Evolutionary conservation across 2,329 filamentous ascomycete species (phyloP), one percentile per base, ranked within the genome.

Genomic region (Onygenales sp.): DNA sequence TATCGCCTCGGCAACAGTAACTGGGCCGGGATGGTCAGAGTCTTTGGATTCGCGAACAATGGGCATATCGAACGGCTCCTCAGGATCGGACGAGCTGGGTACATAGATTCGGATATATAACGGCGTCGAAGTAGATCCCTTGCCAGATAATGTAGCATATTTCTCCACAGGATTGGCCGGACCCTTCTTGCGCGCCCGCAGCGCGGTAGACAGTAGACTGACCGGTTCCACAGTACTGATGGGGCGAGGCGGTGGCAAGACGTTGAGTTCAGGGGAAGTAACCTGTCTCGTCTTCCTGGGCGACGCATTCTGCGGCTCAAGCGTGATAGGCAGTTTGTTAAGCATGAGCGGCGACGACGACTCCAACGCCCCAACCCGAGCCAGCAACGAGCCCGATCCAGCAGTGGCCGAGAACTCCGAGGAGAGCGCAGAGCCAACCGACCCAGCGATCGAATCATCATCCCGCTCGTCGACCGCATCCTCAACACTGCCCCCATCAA

Each of bases 81-180:
- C 74, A 0, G 80, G 71, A 31, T 78, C 74, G 2, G 74, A 70
- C 1, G 81, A 82, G 58, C 80, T 83, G 0, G 82, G 81, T 13
- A 76, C 74, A 61, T 82, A 84, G 13, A 85, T 77, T 61, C 81
- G 83, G 64, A 85, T 77, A 65, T 82, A 83, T 9, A 85, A 66
- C 2, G 81, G 79, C 54, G 78, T 80, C 4, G 72, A 43, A 9
- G 55, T 74, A 55, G 81, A 77, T n/a, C 79, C 81, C 58, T 80
- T 80, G 9, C 80, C 82, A 54, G 78, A 82, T 17, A 84, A 71
- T 5, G 75, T 72, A 3, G 79, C 81, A 62, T 82, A 85, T 37
- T 74, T 74, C 60, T 84, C 80, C 14, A 84, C 71, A 1, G 82
- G 81, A 60, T 83, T 82, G n/a, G 74, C 77, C 8, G 78, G 78